Evolutionary conservation across 2,329 filamentous ascomycete genomes (phyloP).

Genomic region (Arthrobotrys entomopaga): DNA sequence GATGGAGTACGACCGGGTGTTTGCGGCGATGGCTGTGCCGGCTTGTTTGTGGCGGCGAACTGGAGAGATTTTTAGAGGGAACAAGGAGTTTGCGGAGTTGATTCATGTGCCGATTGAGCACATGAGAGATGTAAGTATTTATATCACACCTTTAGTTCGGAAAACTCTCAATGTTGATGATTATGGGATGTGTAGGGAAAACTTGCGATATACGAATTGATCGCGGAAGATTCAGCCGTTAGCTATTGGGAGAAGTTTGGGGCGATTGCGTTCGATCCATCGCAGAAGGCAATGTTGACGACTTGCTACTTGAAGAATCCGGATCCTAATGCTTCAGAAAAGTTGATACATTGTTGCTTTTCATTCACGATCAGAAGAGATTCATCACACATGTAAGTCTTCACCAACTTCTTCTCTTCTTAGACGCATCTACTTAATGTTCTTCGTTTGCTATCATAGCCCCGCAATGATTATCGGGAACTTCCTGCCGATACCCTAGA

Average conservation of each 20-base stretch:
- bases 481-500: slow-evolving; percentile 82
- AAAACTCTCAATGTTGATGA: slow-evolving; percentile 32
- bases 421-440: background rate
- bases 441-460: slow-evolving; percentile 64
- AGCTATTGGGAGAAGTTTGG: slow-evolving; percentile 99
- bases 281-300: slow-evolving; percentile 93
- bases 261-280: slow-evolving; percentile 93
- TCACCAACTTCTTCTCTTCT: background rate
- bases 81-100: slow-evolving; percentile 98
- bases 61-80: slow-evolving; percentile 95
- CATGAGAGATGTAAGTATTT: slow-evolving; percentile 80
- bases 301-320: slow-evolving; percentile 91
- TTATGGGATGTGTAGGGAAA: slow-evolving; percentile 74
- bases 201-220: slow-evolving; percentile 92
- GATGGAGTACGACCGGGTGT: slow-evolving; percentile 98
- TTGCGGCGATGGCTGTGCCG: slow-evolving; percentile 98
- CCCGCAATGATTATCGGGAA: slow-evolving; percentile 96
- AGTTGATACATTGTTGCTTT: slow-evolving; percentile 91
- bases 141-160: background rate
- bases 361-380: slow-evolving; percentile 96
- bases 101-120: slow-evolving; percentile 92
- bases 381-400: slow-evolving; percentile 89
- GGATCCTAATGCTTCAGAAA: slow-evolving; percentile 73
- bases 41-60: slow-evolving; percentile 97
- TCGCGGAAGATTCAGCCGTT: slow-evolving; percentile 92